Base-by-base conservation (phyloP, 306 rosid genomes). In the Prunus fruticosa region DNA sequence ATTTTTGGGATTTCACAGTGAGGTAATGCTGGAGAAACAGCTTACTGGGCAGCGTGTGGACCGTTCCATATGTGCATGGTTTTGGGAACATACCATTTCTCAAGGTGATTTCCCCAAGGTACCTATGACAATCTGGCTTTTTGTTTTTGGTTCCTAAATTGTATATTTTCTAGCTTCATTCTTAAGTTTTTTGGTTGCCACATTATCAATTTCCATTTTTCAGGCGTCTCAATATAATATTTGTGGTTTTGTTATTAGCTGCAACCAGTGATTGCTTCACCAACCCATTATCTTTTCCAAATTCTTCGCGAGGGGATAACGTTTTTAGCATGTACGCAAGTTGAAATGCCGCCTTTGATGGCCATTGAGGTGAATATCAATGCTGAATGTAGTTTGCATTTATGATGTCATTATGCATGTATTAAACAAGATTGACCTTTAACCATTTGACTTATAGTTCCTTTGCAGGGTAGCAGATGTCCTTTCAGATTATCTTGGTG, bases 401-500 rank as follows among this genome's bases (percentile, higher is more conserved):
- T 73, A n/a, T 53, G 58, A 1, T 63, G 54, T 20, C 30, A 11
- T 69, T 72, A 5, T 75, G n/a, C 11, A n/a, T 51, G 60, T 45
- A 13, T 47, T 64, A 1, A 51, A 73, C 25, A 41, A 38, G 2
- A 43, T 79, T 19, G 50, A 67, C 22, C 38, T 76, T 82, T 83
- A 72, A 90, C 90, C 57, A 18, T 78, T 86, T 56, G 74, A 76
- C 78, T 76, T 83, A 49, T 89, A 95, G 97, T 95, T 95, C 71
- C 99, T 95, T 70, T 90, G 96, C 88, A 92, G 99, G 83, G 99
- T 92, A 25, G 99, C 97, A 11, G 93, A 95, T 86, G 97, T 92
- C 50, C 88, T 95, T 79, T 82, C 90, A 50, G 93, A 89, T 76
- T 95, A 92, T 86, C 97, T 92, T 69, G 97, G 97, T 38, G 91